phyloP scores from a whole-genome alignment of 345 rosid genomes.

The Melaleuca quinquenervia region DNA sequence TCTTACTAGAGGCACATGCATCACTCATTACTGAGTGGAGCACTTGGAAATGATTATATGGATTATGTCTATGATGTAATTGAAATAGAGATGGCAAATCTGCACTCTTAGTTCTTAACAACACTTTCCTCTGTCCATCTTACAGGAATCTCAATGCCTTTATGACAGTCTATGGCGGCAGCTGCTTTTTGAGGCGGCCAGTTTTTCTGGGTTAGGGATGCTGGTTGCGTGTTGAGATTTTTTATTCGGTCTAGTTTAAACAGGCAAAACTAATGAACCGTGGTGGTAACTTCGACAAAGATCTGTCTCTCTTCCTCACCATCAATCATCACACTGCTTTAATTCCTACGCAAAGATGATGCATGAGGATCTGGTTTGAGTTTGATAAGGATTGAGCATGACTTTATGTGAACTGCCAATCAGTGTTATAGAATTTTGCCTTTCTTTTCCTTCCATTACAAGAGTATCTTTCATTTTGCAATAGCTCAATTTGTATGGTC shows the following conservation, averaged over 20 bases:
- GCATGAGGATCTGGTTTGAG: not conserved
- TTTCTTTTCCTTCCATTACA: not conserved
- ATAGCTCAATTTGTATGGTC: not conserved
- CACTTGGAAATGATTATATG: not conserved
- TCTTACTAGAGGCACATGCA: not conserved
- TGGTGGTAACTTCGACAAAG: not conserved
- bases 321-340: not conserved
- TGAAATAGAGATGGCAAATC: not conserved
- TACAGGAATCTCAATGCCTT: slow-evolving; percentile 44
- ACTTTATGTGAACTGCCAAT: not conserved
- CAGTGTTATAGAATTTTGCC: not conserved
- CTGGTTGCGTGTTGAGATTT: not conserved
- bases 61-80: not conserved
- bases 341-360: not conserved
- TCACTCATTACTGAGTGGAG: not conserved
- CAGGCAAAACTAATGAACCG: not conserved
- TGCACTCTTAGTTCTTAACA: not conserved
- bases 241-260: not conserved
- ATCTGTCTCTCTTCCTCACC: not conserved
- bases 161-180: slow-evolving; percentile 10
- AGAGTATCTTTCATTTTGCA: not conserved
- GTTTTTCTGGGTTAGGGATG: not conserved
- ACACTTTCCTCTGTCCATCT: not conserved
- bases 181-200: not conserved
- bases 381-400: not conserved